Evolutionary conservation across 192 early-diverging fungal species (phyloP).

Genomic region (Thamnidium elegans): DNA sequence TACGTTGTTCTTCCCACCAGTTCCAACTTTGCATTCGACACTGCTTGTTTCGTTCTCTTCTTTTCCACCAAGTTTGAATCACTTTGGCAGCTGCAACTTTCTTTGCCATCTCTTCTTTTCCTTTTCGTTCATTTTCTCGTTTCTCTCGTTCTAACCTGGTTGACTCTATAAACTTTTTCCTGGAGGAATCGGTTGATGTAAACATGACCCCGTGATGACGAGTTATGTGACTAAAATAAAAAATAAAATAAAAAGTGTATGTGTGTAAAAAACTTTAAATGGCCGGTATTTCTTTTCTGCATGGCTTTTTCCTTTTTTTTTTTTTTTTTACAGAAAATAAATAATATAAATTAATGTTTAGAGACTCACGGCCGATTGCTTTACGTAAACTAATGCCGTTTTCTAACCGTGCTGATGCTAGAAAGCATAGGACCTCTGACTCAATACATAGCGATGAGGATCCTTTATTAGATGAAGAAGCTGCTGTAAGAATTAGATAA

Average conservation of each 20-base stretch:
- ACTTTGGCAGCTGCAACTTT: conserved; percentile 3
- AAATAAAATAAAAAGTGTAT: neutral
- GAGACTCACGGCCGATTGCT: conserved; percentile 15
- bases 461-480: conserved; percentile 17
- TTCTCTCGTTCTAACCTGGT: conserved; percentile 22
- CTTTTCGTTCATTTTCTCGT: conserved; percentile 24
- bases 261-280: too few relatives aligned
- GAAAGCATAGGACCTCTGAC: conserved; percentile 9
- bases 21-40: conserved; percentile 6
- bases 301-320: neutral
- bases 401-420: neutral
- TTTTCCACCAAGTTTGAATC: conserved; percentile 24
- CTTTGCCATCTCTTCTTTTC: neutral
- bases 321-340: neutral
- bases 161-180: conserved; percentile 23
- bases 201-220: conserved; percentile 17
- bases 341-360: neutral
- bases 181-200: conserved; percentile 7
- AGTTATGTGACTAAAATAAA: neutral
- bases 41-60: neutral
- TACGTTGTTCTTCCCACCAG: conserved; percentile 8
- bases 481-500: conserved; percentile 11
- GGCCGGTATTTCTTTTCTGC: neutral
- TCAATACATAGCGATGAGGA: conserved; percentile 14
- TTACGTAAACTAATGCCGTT: conserved; percentile 14